A percentile compares a stretch with the other conserved stretches of the same genome.
phyloP scores from a whole-genome alignment of 495 filamentous ascomycete species.

The Aspergillus campestris region DNA sequence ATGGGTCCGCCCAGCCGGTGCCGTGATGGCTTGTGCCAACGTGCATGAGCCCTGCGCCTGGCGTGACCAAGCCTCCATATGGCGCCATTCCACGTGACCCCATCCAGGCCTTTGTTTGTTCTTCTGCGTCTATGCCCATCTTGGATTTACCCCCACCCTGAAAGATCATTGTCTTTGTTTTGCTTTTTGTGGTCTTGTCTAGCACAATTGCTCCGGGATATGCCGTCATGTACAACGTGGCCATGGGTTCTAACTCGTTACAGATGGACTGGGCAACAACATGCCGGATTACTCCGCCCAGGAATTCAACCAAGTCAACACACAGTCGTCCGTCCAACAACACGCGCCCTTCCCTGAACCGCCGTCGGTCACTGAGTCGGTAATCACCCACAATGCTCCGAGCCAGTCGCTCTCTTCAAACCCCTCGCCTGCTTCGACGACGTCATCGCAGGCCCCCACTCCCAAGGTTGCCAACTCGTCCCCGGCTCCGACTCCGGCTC shows the following conservation, averaged over 20 bases:
- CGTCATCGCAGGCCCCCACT: constrained; percentile 7
- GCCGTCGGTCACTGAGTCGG: constrained; percentile 10
- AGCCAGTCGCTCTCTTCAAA: constrained; percentile 7
- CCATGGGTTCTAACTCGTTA: constrained; percentile 5
- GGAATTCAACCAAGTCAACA: constrained; percentile 21
- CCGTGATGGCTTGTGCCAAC: background rate
- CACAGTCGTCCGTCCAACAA: constrained; percentile 19
- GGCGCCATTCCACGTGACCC: constrained; percentile 38
- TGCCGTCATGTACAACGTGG: constrained; percentile 1
- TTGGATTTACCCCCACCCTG: background rate
- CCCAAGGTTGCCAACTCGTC: constrained; percentile 8
- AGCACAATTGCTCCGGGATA: background rate
- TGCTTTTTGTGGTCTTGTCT: constrained; percentile 1
- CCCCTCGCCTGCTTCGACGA: constrained; percentile 13
- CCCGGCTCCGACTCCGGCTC: constrained; percentile 10
- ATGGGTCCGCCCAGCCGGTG: no score
- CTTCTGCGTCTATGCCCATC: background rate
- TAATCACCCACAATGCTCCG: constrained; percentile 14
- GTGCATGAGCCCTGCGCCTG: constrained; percentile 13
- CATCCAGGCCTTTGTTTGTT: no score
- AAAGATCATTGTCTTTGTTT: background rate
- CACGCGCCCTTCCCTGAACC: constrained; percentile 20
- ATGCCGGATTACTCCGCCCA: constrained; percentile 27
- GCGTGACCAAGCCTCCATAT: constrained; percentile 23
- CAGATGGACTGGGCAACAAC: constrained; percentile 30